Conservation (phyloP, 2,329 filamentous ascomycete species). For the Didymosphaeria variabile region DNA sequence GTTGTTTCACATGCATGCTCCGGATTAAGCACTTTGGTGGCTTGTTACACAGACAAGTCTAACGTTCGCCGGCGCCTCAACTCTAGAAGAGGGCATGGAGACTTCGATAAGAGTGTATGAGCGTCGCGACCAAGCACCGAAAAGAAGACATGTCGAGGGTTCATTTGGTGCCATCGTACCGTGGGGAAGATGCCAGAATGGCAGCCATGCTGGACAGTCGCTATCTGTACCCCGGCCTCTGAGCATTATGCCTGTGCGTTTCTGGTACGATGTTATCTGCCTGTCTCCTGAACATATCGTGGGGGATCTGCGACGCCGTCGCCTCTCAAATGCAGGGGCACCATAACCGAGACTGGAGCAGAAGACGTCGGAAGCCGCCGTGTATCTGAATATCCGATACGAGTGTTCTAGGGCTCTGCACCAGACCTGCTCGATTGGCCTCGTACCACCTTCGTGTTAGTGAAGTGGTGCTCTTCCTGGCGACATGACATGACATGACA, state of each 20-base stretch:
- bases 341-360: not conserved
- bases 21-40: not conserved
- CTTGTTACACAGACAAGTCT: not conserved
- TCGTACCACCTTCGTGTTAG: not conserved
- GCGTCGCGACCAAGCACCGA: not conserved
- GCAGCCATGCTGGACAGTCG: not conserved
- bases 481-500: not conserved
- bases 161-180: not conserved
- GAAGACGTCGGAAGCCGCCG: not conserved
- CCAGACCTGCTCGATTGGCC: not conserved
- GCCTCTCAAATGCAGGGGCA: constrained; percentile 4
- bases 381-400: not conserved
- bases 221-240: not conserved
- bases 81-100: not conserved
- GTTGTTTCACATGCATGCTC: not conserved
- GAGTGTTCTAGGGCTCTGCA: not conserved
- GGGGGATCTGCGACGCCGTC: constrained; percentile 7
- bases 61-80: not conserved
- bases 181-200: not conserved
- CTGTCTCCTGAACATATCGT: not conserved
- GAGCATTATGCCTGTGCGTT: not conserved
- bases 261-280: not conserved
- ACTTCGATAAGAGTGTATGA: not conserved
- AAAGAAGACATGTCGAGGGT: not conserved
- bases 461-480: not conserved